These are phyloP conservation scores for Phytophthora sp. DNA, from an alignment of 352 stramenopile species.

Conservation along the genomic window DNA sequence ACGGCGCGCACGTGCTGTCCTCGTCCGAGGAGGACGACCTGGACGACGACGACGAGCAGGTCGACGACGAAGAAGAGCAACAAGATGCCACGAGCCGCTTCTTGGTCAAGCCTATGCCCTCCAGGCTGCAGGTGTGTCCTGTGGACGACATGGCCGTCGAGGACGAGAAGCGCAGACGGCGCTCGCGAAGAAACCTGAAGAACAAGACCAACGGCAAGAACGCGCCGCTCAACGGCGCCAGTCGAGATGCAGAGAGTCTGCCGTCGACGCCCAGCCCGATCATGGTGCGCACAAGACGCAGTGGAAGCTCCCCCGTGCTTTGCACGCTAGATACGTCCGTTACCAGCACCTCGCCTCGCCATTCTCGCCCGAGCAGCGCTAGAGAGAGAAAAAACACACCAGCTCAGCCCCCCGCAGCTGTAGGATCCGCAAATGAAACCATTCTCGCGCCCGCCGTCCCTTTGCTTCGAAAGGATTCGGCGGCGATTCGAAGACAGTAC, in stretches of 20 bases:
- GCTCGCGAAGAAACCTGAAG: conserved; percentile 40
- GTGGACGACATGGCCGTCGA: conserved; percentile 79
- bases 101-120: conserved; percentile 77
- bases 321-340: conserved; percentile 1
- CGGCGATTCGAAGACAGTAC: conserved; percentile 86
- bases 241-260: conserved; percentile 65
- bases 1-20: conserved; percentile 42
- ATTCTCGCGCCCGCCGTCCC: conserved; percentile 28
- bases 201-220: conserved; percentile 56
- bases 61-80: conserved; percentile 28
- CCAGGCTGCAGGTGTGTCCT: conserved; percentile 70
- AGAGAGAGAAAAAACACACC: conserved; percentile 23
- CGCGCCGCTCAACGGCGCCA: conserved; percentile 41
- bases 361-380: conserved; percentile 14
- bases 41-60: conserved; percentile 19
- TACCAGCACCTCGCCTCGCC: conserved; percentile 2
- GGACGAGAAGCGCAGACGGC: conserved; percentile 78
- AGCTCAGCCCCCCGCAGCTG: conserved; percentile 6
- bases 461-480: conserved; percentile 77
- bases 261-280: conserved; percentile 51
- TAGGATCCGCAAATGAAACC: conserved; percentile 24
- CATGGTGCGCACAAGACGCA: conserved; percentile 28
- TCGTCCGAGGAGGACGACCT: conserved; percentile 47
- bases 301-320: conserved; percentile 24
- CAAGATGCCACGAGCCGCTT: conserved; percentile 30